Conservation (phyloP, 495 filamentous ascomycete genomes). For the Daldinia decipiens region DNA sequence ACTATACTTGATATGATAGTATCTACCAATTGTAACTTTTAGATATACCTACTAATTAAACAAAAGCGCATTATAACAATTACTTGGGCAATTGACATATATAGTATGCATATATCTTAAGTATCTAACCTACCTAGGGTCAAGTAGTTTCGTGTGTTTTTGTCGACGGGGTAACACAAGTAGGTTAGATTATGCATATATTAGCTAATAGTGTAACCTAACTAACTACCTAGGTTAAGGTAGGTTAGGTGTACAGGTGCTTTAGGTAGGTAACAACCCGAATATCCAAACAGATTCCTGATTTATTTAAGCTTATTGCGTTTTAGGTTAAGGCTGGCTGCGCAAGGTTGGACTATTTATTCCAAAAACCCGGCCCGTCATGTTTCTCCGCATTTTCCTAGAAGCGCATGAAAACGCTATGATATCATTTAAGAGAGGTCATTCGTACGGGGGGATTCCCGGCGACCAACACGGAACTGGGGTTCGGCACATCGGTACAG, state of each 20-base stretch:
- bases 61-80: background rate
- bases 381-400: conserved; percentile 11
- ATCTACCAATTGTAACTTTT: no score
- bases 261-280: no score
- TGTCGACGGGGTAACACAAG: background rate
- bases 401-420: conserved; percentile 16
- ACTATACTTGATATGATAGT: no score
- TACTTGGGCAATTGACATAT: background rate
- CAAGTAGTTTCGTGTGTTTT: no score
- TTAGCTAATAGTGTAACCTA: background rate
- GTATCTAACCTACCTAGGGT: no score
- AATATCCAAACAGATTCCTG: background rate
- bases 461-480: background rate
- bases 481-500: background rate
- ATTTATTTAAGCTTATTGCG: conserved; percentile 1
- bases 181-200: no score
- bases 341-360: background rate
- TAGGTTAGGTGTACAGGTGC: no score
- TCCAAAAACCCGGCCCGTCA: background rate
- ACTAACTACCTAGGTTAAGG: no score
- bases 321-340: background rate
- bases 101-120: background rate
- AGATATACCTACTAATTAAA: background rate
- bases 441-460: background rate
- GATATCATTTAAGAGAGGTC: conserved; percentile 9